Base-by-base conservation (phyloP, 345 rosid species). In the Aethionema arabicum region DNA sequence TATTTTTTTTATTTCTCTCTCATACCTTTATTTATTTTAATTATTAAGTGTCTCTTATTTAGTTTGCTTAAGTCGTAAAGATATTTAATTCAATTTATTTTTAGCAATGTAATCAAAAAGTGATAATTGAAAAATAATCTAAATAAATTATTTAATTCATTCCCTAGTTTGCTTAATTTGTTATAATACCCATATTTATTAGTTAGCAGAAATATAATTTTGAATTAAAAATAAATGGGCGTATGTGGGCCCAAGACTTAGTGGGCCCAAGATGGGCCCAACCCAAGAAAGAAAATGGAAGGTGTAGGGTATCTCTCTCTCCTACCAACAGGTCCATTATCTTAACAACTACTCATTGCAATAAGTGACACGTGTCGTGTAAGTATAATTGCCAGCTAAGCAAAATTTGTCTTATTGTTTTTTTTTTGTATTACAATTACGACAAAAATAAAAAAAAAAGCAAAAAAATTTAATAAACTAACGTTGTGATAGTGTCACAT, bases 271-370 rank as follows among this genome's bases (percentile, higher is more conserved):
- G 38, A 67, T 61, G 56, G 73, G 13, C 58, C 27, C 74, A 61
- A 44, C 9, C 57, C 52, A 47, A 31, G 38, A 14, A 27, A 46
- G 53, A 54, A 43, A 50, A 43, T 42, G 65, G 61, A 58, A 51
- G 70, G 75, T 64, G 70, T 51, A 46, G 70, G 66, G 61, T 71
- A n/a, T 52, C 61, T 49, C 65, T 70, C 21, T 5, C 70, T 7
- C 21, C 3, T 50, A 70, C 74, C 74, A 63, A 49, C 52, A 40
- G 52, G 56, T 56, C 64, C 33, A 63, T 21, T 21, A 59, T 56
- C 67, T 45, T 55, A 69, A 69, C 74, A 51, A 62, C 74, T 69
- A 69, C 74, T 62, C 52, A 62, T 69, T 47, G 68, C 30, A 47
- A 52, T 21, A 32, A 21, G 37, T 14, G 74, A 36, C 16, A 69